Percentiles rank a stretch among this genome's conserved stretches.
phyloP scores from a whole-genome alignment of 345 rosid genomes.

The Streptanthus diversifolius region DNA sequence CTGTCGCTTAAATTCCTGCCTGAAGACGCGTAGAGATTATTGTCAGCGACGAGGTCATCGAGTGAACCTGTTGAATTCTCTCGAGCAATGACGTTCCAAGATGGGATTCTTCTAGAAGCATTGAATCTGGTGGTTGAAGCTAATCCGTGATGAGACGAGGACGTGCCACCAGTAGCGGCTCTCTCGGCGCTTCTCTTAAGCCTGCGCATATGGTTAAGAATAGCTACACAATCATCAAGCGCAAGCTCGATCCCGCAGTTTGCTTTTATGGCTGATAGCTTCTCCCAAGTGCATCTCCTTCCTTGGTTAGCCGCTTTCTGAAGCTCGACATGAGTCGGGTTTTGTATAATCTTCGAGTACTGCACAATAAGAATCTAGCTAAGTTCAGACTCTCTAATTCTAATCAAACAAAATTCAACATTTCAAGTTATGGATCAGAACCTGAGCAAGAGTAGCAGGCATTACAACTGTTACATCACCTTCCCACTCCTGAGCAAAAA shows the following conservation, averaged over 20 bases:
- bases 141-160: constrained; percentile 70
- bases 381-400: not conserved
- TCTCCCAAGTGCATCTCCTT: constrained; percentile 98
- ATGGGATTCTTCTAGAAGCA: constrained; percentile 90
- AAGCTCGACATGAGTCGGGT: constrained; percentile 70
- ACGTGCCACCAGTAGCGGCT: constrained; percentile 73
- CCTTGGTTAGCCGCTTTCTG: constrained; percentile 93
- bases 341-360: constrained; percentile 85
- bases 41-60: constrained; percentile 57
- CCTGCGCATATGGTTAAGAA: constrained; percentile 94
- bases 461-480: constrained; percentile 97
- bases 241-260: constrained; percentile 95
- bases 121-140: constrained; percentile 52
- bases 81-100: constrained; percentile 94
- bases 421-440: constrained; percentile 25
- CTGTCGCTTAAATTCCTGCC: constrained; percentile 68
- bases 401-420: not conserved
- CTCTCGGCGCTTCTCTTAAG: constrained; percentile 88
- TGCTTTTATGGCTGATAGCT: constrained; percentile 95
- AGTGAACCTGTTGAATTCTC: constrained; percentile 96
- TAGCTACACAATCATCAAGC: constrained; percentile 94
- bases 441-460: constrained; percentile 98
- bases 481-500: constrained; percentile 99
- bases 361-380: constrained; percentile 35
- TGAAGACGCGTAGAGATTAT: constrained; percentile 35